Evolutionary conservation across 495 filamentous ascomycete genomes (phyloP).

Genomic region (Penicillium subrubescens): DNA sequence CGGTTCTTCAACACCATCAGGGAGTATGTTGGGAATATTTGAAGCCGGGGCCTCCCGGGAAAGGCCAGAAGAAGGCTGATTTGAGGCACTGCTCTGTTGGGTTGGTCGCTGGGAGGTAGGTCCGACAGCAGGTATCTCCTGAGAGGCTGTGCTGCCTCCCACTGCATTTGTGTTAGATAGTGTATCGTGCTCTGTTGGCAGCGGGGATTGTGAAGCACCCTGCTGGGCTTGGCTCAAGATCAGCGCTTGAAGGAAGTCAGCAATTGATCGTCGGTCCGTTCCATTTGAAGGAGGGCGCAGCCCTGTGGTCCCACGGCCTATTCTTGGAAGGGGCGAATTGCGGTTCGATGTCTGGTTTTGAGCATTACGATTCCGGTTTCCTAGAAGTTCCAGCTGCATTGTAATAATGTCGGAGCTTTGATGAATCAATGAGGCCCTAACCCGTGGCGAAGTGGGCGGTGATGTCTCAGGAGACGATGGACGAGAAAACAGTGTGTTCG

Average conservation of each 20-base stretch:
- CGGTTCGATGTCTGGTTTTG: constrained; percentile 17
- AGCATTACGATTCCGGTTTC: constrained; percentile 37
- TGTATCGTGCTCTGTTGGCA: constrained; percentile 23
- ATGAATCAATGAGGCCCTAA: constrained; percentile 49
- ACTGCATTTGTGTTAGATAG: constrained; percentile 26
- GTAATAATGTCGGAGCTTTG: constrained; percentile 52
- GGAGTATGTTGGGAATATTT: constrained; percentile 30
- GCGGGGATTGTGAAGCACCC: constrained; percentile 9
- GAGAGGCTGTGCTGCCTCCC: constrained; percentile 20
- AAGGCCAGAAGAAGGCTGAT: constrained; percentile 9
- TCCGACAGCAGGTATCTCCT: constrained; percentile 13
- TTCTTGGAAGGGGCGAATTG: constrained; percentile 20
- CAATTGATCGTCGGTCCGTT: constrained; percentile 36
- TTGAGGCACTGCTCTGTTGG: constrained; percentile 5
- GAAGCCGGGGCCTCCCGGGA: constrained; percentile 14
- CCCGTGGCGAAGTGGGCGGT: constrained; percentile 48
- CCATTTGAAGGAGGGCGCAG: constrained; percentile 14
- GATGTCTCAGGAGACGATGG: constrained; percentile 45
- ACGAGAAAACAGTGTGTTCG: constrained; percentile 47
- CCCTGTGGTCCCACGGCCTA: constrained; percentile 18
- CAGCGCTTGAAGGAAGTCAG: constrained; percentile 42
- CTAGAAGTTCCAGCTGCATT: constrained; percentile 49
- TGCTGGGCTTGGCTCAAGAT: constrained; percentile 34
- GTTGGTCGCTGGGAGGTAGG: constrained; percentile 7
- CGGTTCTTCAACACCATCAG: constrained; percentile 43